These are phyloP conservation scores for Chalara sp. DNA, from an alignment of 2,329 filamentous ascomycete genomes.

Conservation along the genomic window DNA sequence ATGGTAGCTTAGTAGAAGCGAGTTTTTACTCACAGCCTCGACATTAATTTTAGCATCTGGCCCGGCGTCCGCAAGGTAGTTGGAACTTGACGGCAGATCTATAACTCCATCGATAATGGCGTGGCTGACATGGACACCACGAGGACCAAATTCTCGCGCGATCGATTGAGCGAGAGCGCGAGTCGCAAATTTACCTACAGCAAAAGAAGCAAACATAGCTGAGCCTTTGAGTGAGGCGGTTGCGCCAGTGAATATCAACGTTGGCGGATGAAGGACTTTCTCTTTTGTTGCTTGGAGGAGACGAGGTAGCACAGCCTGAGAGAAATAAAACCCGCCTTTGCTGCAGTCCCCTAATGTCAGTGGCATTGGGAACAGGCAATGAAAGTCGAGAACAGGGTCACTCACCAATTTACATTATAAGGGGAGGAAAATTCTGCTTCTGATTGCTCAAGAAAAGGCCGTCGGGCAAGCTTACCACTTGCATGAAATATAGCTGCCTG, in stretches of 20 bases:
- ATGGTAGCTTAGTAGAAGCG: too few relatives aligned
- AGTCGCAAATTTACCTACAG: slow-evolving; percentile 73
- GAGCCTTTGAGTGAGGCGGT: slow-evolving; percentile 73
- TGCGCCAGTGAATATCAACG: slow-evolving; percentile 79
- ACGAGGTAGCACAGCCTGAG: slow-evolving; percentile 24
- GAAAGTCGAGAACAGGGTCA: too few relatives aligned
- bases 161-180: slow-evolving; percentile 69
- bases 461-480: too few relatives aligned
- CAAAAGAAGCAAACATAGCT: slow-evolving; percentile 63
- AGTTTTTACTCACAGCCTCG: slow-evolving; percentile 54
- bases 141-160: slow-evolving; percentile 75
- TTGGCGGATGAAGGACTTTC: slow-evolving; percentile 46
- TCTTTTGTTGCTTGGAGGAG: slow-evolving; percentile 37
- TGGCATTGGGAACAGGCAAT: slow-evolving; percentile 60
- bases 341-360: slow-evolving; percentile 52
- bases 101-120: slow-evolving; percentile 81
- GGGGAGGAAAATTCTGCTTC: too few relatives aligned
- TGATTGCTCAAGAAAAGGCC: too few relatives aligned
- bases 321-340: too few relatives aligned
- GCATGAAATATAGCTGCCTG: too few relatives aligned
- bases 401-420: too few relatives aligned
- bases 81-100: slow-evolving; percentile 67
- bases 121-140: slow-evolving; percentile 79
- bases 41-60: slow-evolving; percentile 61
- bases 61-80: slow-evolving; percentile 36